Conservation (phyloP, 192 early-diverging fungal genomes). For the Gorgonomyces haynaldii region DNA sequence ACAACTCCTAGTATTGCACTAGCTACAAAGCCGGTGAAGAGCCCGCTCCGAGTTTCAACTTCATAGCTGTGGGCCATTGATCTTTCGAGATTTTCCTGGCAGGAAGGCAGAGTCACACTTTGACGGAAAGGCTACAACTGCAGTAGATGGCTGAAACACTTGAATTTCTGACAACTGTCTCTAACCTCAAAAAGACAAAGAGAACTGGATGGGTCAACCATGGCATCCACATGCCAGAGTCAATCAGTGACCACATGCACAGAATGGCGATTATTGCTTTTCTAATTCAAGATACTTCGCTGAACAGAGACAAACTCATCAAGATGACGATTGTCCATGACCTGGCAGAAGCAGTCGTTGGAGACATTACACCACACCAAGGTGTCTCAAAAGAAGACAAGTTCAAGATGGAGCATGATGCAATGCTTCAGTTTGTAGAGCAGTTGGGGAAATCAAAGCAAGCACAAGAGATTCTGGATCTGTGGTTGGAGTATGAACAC, state of each 20-base stretch:
- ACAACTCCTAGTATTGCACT: too few relatives aligned
- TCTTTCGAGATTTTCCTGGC: too few relatives aligned
- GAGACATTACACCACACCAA: slow-evolving; percentile 82
- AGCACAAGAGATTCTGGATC: slow-evolving; percentile 56
- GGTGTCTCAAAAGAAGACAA: slow-evolving; percentile 73
- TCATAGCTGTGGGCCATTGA: too few relatives aligned
- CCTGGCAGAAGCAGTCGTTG: slow-evolving; percentile 72
- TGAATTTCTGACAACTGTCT: neutral
- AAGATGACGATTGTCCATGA: slow-evolving; percentile 94
- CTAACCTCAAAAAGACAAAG: slow-evolving; percentile 59
- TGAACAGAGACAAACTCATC: slow-evolving; percentile 10
- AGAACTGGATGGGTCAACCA: slow-evolving; percentile 84
- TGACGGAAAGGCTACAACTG: too few relatives aligned
- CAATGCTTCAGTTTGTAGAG: slow-evolving; percentile 48
- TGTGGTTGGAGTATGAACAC: slow-evolving; percentile 86
- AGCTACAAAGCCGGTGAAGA: too few relatives aligned
- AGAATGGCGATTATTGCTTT: slow-evolving; percentile 85
- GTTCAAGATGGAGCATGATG: slow-evolving; percentile 52
- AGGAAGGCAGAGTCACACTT: too few relatives aligned
- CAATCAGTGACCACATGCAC: slow-evolving; percentile 93
- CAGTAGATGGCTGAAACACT: too few relatives aligned
- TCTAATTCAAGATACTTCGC: slow-evolving; percentile 55
- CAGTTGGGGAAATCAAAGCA: slow-evolving; percentile 41
- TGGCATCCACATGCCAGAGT: slow-evolving; percentile 60
- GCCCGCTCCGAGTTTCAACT: too few relatives aligned